Evolutionary conservation across 768 basidiomycete genomes (phyloP).

Genomic region (Chalciporus pseudorubinellus): DNA sequence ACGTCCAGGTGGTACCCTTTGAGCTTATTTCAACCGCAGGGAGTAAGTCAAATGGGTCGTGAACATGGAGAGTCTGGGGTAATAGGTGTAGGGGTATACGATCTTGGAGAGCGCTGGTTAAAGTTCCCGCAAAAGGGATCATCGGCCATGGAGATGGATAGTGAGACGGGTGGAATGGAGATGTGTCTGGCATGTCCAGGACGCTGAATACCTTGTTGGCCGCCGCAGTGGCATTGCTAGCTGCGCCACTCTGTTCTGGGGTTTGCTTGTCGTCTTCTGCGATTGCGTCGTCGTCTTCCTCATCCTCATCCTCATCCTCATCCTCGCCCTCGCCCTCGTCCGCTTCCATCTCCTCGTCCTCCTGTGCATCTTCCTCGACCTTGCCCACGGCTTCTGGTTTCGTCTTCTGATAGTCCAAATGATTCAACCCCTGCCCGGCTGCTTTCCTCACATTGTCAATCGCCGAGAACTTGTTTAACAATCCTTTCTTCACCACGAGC

Average conservation of each 20-base stretch:
- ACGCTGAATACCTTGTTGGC: too few species aligned
- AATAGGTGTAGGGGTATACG: constrained; percentile 35
- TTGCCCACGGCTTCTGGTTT: background rate
- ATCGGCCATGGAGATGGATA: constrained; percentile 44
- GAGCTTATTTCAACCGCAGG: background rate
- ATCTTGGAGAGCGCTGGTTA: constrained; percentile 27
- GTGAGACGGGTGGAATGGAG: constrained; percentile 32
- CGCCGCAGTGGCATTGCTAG: too few species aligned
- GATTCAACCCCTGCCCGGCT: too few species aligned
- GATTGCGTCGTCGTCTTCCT: too few species aligned
- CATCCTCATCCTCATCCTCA: too few species aligned
- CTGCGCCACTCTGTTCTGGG: too few species aligned
- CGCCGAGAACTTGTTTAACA: background rate
- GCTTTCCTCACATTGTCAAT: background rate
- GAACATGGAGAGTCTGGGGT: constrained; percentile 41
- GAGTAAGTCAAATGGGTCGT: constrained; percentile 42
- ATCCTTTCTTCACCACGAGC: background rate
- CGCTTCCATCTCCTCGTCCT: too few species aligned
- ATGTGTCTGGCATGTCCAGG: constrained; percentile 11
- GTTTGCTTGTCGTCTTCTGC: too few species aligned
- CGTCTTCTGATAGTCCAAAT: too few species aligned
- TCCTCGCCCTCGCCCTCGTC: too few species aligned
- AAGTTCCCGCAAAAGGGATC: constrained; percentile 30
- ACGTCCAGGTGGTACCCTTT: constrained; percentile 24
- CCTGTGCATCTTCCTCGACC: too few species aligned